phyloP scores from a whole-genome alignment of 768 basidiomycete species.

The Amanita rubescens region DNA sequence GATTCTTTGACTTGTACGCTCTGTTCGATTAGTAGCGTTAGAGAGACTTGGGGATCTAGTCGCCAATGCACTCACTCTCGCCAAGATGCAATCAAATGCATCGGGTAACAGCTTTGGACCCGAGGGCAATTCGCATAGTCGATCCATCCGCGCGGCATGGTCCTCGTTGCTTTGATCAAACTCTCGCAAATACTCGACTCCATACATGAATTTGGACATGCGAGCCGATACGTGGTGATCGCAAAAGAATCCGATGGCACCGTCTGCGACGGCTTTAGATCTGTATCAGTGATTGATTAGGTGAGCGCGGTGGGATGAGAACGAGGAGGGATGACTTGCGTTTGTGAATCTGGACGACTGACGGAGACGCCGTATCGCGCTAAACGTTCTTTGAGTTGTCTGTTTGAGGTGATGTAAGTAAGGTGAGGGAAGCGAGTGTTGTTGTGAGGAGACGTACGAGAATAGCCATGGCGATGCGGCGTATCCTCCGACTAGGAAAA shows the following conservation, averaged over 20 bases:
- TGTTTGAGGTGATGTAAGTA: slow-evolving; percentile 8
- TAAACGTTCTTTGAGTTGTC: slow-evolving; percentile 66
- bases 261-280: slow-evolving; percentile 81
- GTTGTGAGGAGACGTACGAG: slow-evolving; percentile 19
- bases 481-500: slow-evolving; percentile 79
- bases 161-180: slow-evolving; percentile 59
- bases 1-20: slow-evolving; percentile 74
- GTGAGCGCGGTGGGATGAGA: background rate
- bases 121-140: slow-evolving; percentile 68
- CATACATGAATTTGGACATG: slow-evolving; percentile 77
- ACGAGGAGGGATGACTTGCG: slow-evolving; percentile 34
- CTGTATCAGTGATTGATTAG: slow-evolving; percentile 30
- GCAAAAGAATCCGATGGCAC: slow-evolving; percentile 78
- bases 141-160: slow-evolving; percentile 53
- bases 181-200: slow-evolving; percentile 70
- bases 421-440: background rate
- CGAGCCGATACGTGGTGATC: slow-evolving; percentile 80
- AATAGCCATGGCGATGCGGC: slow-evolving; percentile 81
- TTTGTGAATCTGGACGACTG: slow-evolving; percentile 73
- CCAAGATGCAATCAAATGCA: slow-evolving; percentile 76
- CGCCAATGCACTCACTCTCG: slow-evolving; percentile 39
- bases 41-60: no score
- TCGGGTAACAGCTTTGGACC: slow-evolving; percentile 74
- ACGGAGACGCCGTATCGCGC: slow-evolving; percentile 48
- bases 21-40: slow-evolving; percentile 31